These are phyloP conservation scores for Aspergillus novofumigatus DNA, from an alignment of 2,329 filamentous ascomycete species.

Conservation along the genomic window DNA sequence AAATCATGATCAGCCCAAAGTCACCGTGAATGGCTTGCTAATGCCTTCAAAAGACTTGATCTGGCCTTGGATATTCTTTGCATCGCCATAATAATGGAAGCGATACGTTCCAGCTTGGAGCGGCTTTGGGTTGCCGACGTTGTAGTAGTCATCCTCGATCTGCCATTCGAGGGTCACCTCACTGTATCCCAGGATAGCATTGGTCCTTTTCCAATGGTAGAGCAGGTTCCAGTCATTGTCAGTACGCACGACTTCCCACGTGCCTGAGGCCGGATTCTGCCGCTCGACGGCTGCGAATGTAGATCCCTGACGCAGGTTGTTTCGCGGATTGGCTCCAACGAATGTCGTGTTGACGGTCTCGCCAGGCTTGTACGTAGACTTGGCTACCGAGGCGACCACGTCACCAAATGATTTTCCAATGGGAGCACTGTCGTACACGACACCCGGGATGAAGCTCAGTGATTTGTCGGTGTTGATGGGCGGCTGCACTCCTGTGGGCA, in stretches of 20 bases:
- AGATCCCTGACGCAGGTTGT: constrained; percentile 72
- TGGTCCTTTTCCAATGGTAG: constrained; percentile 73
- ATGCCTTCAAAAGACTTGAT: constrained; percentile 67
- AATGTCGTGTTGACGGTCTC: constrained; percentile 64
- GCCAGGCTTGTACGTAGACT: constrained; percentile 56
- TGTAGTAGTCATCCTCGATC: constrained; percentile 55
- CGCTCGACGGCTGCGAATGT: constrained; percentile 76
- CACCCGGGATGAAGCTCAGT: constrained; percentile 73
- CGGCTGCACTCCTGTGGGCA: constrained; percentile 57
- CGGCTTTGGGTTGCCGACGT: constrained; percentile 29
- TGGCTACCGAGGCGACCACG: constrained; percentile 51
- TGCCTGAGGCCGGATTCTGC: constrained; percentile 40
- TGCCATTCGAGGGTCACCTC: constrained; percentile 80
- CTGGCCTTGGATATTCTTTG: constrained; percentile 60
- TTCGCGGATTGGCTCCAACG: constrained; percentile 83
- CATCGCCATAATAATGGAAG: constrained; percentile 78
- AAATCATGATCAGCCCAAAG: neutral
- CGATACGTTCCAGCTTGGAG: constrained; percentile 64
- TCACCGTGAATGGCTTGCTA: constrained; percentile 47
- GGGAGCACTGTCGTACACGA: constrained; percentile 68
- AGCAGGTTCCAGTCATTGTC: constrained; percentile 82
- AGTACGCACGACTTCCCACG: constrained; percentile 64
- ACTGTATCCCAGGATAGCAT: constrained; percentile 66
- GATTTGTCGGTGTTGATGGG: constrained; percentile 75
- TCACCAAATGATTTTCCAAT: constrained; percentile 67